Evolutionary conservation across 768 basidiomycete genomes (phyloP), one percentile per base, ranked within the genome.

Genomic region (Tylopilus vinaceipallidus): DNA sequence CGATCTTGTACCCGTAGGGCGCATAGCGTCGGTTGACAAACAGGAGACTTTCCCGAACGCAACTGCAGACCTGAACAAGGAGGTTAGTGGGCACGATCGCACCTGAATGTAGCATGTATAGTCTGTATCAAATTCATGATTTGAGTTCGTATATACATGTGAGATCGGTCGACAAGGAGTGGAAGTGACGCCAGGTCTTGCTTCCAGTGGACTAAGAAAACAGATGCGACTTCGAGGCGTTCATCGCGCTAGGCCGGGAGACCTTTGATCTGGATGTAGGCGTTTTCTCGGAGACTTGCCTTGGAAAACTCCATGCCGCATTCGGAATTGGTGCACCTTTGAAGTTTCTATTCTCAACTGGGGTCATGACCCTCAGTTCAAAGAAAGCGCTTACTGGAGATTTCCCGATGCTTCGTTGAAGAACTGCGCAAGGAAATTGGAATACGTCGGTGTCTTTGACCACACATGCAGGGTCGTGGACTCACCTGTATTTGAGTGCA

Each of bases 1-100:
- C 11, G 82, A 86, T 61, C 73, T 75, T 33, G 77, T 91, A 27
- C 63, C 78, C 14, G 85, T 91, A 5, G 72, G 74, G 49, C 75
- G 83, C 22, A 80, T 91, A 57, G 82, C 82, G 5, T 73, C 70
- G 33, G 68, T 87, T 52, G 79, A 84, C 60, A 76, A 67, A 42
- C 60, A 68, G 46, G 83, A 85, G 57, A 67, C 69, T 12, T 91
- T 91, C 64, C 68, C 73, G 42, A 73, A 82, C 22, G 85, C 77
- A 24, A 93, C 90, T 4, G 72, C 75, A 26, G 78, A 78, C 47
- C 66, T 91, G 47, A 91, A 92, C 65, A 66, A 76, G 36, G 88
- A 89, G 67, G 79, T 80, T 39, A 50, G 68, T 60, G 61, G 71
- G 67, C 59, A 70, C 19, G 56, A 57, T 48, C 50, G 29, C 44